phyloP scores from a whole-genome alignment of 2,329 filamentous ascomycete species.

The Colletotrichum cordylinicola region DNA sequence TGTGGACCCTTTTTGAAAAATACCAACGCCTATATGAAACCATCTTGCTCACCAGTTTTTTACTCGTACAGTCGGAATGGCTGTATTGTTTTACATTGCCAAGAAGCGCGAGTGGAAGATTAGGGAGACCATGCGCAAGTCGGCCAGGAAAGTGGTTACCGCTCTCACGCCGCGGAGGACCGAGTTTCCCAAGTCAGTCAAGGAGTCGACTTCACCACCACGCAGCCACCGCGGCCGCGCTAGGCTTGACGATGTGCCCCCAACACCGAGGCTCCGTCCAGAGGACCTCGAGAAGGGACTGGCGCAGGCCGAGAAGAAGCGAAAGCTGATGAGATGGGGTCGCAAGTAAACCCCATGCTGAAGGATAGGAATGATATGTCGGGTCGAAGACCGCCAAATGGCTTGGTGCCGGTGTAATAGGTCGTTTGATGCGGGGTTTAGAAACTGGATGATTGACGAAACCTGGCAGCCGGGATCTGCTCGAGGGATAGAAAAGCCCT shows the following conservation, averaged over 20 bases:
- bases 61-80: conserved; percentile 59
- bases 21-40: not conserved
- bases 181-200: conserved; percentile 66
- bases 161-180: conserved; percentile 67
- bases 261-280: conserved; percentile 59
- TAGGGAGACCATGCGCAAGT: conserved; percentile 73
- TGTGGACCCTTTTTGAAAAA: conserved; percentile 30
- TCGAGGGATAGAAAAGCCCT: conserved; percentile 1
- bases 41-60: not conserved
- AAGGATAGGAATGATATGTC: not conserved
- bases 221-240: conserved; percentile 17
- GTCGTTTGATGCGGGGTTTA: not conserved
- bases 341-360: conserved; percentile 1
- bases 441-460: conserved; percentile 1
- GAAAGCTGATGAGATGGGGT: conserved; percentile 37
- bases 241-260: conserved; percentile 57
- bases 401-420: conserved; percentile 15
- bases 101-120: conserved; percentile 88
- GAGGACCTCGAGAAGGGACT: conserved; percentile 67
- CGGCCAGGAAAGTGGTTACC: conserved; percentile 65
- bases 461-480: not conserved
- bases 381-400: conserved; percentile 2
- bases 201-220: conserved; percentile 37
- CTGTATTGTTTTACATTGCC: conserved; percentile 76
- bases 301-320: conserved; percentile 41